Conservation (phyloP, 352 stramenopile genomes). For the Phytophthora sansomeana region DNA sequence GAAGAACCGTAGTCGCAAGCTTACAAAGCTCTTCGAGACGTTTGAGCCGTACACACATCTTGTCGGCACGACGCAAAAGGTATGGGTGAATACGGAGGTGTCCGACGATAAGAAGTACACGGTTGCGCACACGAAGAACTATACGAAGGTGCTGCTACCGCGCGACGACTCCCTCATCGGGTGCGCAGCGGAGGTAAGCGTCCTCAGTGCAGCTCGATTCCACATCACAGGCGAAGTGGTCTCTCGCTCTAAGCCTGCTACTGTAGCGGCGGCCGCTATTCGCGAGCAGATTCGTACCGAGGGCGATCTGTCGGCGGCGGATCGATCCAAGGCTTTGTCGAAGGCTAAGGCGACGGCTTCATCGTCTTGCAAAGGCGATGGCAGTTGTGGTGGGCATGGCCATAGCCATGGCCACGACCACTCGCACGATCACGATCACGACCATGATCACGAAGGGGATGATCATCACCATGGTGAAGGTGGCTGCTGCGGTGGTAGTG, state of each 20-base stretch:
- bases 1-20: slow-evolving; percentile 86
- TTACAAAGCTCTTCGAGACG: slow-evolving; percentile 89
- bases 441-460: slow-evolving; percentile 25
- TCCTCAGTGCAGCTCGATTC: slow-evolving; percentile 69
- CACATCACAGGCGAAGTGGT: slow-evolving; percentile 78
- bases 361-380: slow-evolving; percentile 37
- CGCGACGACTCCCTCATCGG: slow-evolving; percentile 81
- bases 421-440: slow-evolving; percentile 30
- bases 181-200: slow-evolving; percentile 68
- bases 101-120: slow-evolving; percentile 80
- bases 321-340: slow-evolving; percentile 42
- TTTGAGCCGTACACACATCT: slow-evolving; percentile 83
- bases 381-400: slow-evolving; percentile 37
- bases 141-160: slow-evolving; percentile 92
- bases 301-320: slow-evolving; percentile 39
- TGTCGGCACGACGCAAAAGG: slow-evolving; percentile 64
- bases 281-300: slow-evolving; percentile 57
- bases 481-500: slow-evolving; percentile 43
- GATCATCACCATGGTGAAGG: slow-evolving; percentile 30
- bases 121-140: slow-evolving; percentile 92
- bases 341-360: slow-evolving; percentile 28
- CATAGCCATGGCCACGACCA: slow-evolving; percentile 28
- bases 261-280: slow-evolving; percentile 54
- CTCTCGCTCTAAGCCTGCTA: slow-evolving; percentile 63
- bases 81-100: slow-evolving; percentile 89